phyloP scores from a whole-genome alignment of 108 stramenopile genomes.

The Fragilariopsis cylindrus region DNA sequence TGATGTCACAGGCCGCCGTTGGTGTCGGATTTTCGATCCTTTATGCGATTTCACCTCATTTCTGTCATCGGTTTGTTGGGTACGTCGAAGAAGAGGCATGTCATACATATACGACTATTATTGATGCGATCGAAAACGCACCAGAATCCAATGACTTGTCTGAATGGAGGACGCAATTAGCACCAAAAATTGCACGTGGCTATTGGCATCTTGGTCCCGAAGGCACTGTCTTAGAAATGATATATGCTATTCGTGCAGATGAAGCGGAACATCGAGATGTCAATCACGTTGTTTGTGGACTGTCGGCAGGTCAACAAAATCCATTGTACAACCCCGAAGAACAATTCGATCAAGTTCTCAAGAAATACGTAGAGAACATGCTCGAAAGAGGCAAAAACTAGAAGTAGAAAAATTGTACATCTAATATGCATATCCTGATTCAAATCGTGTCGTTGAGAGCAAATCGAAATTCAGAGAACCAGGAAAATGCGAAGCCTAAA shows the following conservation, averaged over 20 bases:
- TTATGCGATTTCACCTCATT: constrained; percentile 87
- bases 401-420: too few species aligned
- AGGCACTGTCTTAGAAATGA: constrained; percentile 88
- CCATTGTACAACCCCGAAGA: constrained; percentile 66
- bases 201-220: constrained; percentile 87
- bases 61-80: constrained; percentile 96
- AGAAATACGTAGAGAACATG: constrained; percentile 73
- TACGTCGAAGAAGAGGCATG: constrained; percentile 95
- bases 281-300: constrained; percentile 61
- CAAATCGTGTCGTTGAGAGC: too few species aligned
- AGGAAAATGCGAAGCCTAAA: too few species aligned
- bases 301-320: constrained; percentile 63
- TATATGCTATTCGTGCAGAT: constrained; percentile 90
- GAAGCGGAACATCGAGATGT: constrained; percentile 95
- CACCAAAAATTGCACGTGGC: constrained; percentile 71
- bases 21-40: constrained; percentile 68
- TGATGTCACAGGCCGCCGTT: constrained; percentile 78
- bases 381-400: constrained; percentile 45
- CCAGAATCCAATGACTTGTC: constrained; percentile 80
- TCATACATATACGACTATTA: constrained; percentile 87
- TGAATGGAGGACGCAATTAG: constrained; percentile 59
- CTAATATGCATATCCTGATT: too few species aligned
- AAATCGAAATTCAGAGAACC: too few species aligned
- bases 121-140: constrained; percentile 84
- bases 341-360: constrained; percentile 63